Evolutionary conservation across 2,329 filamentous ascomycete genomes (phyloP).

Genomic region (Esteya vermicola): DNA sequence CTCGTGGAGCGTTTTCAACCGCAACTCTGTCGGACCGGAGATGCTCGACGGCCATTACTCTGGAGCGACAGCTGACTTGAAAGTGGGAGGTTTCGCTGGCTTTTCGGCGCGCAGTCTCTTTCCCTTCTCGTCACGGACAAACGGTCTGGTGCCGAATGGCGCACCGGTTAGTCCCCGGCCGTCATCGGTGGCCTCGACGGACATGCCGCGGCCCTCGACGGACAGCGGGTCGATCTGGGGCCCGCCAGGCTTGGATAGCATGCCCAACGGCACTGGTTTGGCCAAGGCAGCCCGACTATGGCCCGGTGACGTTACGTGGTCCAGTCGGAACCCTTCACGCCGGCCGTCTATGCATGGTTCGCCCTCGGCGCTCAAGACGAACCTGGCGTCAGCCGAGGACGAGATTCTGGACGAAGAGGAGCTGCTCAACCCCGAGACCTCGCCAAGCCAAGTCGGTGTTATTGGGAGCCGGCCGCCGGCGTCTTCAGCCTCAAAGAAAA

Average conservation of each 20-base stretch:
- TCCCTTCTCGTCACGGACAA: constrained; percentile 35
- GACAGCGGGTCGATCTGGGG: constrained; percentile 67
- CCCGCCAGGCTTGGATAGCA: constrained; percentile 28
- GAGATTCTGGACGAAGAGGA: constrained; percentile 48
- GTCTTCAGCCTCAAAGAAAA: constrained; percentile 26
- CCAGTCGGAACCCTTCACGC: constrained; percentile 56
- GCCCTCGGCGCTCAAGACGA: constrained; percentile 46
- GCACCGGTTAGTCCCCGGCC: constrained; percentile 50
- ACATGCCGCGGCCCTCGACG: constrained; percentile 63
- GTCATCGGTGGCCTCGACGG: constrained; percentile 52
- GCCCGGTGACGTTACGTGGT: constrained; percentile 44
- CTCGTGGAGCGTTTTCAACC: constrained; percentile 43
- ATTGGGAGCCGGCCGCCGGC: constrained; percentile 64
- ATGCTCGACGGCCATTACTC: constrained; percentile 20
- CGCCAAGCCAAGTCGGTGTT: constrained; percentile 46
- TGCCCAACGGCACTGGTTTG: constrained; percentile 9
- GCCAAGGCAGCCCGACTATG: constrained; percentile 47
- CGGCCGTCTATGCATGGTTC: constrained; percentile 71
- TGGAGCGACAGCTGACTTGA: constrained; percentile 12
- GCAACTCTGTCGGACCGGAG: constrained; percentile 35
- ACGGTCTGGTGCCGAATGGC: constrained; percentile 34
- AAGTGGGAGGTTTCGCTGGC: constrained; percentile 17
- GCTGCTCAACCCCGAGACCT: constrained; percentile 33
- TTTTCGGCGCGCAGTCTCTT: constrained; percentile 29
- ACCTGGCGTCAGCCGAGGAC: constrained; percentile 48